phyloP scores from a whole-genome alignment of 768 basidiomycete species.

The Piloderma croceum region DNA sequence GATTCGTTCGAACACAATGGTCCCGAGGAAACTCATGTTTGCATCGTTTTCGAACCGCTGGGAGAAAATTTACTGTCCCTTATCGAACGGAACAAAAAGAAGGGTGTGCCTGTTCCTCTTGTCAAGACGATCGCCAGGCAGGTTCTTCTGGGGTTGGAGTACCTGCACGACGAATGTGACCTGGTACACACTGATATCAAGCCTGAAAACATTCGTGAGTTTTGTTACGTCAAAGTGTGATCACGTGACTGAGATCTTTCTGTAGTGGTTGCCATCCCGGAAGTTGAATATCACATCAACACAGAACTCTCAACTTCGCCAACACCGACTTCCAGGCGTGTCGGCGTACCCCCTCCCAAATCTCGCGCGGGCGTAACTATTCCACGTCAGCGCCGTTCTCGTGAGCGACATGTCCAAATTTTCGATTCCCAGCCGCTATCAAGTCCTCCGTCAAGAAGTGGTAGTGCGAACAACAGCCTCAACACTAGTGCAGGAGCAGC shows the following conservation, averaged over 20 bases:
- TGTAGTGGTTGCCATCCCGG: conserved; percentile 78
- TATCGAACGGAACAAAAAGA: conserved; percentile 74
- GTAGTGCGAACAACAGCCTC: too few species aligned
- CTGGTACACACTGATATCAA: conserved; percentile 93
- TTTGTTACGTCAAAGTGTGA: conserved; percentile 9
- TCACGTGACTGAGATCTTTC: conserved; percentile 19
- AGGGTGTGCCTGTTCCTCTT: conserved; percentile 74
- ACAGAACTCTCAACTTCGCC: conserved; percentile 63
- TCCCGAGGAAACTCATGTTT: conserved; percentile 72
- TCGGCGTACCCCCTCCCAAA: conserved; percentile 71
- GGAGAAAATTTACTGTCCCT: conserved; percentile 74
- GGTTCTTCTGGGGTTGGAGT: conserved; percentile 82
- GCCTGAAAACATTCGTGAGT: conserved; percentile 91
- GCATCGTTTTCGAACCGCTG: conserved; percentile 86
- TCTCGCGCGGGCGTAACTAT: conserved; percentile 57
- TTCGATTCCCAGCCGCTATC: conserved; percentile 77
- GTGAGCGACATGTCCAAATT: conserved; percentile 69
- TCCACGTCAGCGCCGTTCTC: conserved; percentile 44
- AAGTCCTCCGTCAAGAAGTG: conserved; percentile 43
- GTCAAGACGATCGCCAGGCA: conserved; percentile 86
- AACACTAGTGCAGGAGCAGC: too few species aligned
- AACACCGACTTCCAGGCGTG: conserved; percentile 70
- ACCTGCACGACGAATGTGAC: conserved; percentile 88
- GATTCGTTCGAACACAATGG: conserved; percentile 82
- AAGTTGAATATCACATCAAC: conserved; percentile 68